These are phyloP conservation scores for Globisporangium nodosum DNA, from an alignment of 352 stramenopile genomes.

Conservation along the genomic window DNA sequence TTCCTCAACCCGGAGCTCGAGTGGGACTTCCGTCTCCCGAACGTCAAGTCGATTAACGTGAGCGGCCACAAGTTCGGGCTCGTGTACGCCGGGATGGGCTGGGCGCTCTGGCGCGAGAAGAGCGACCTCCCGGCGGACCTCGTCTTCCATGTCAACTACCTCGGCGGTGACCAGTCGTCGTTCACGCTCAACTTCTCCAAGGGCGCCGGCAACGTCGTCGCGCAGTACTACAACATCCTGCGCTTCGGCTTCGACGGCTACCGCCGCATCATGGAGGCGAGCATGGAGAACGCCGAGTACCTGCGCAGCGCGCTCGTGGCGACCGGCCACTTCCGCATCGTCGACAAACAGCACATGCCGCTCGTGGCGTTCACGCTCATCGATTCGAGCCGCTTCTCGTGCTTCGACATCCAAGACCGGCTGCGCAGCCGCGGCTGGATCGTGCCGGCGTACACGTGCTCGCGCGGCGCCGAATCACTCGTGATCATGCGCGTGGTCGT, in stretches of 20 bases:
- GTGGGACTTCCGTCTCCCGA: constrained; percentile 89
- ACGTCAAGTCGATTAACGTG: constrained; percentile 92
- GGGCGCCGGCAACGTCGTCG: constrained; percentile 84
- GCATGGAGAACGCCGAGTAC: constrained; percentile 82
- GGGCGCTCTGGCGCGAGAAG: constrained; percentile 86
- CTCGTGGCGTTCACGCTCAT: constrained; percentile 85
- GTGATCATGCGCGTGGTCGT: constrained; percentile 89
- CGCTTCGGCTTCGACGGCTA: constrained; percentile 90
- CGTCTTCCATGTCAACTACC: constrained; percentile 91
- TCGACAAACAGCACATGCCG: constrained; percentile 90
- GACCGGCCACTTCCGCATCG: constrained; percentile 84
- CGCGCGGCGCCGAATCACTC: constrained; percentile 70
- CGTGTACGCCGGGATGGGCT: constrained; percentile 91
- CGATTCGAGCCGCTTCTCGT: constrained; percentile 73
- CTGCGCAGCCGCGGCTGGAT: constrained; percentile 86
- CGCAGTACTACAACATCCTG: constrained; percentile 93
- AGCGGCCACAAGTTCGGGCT: constrained; percentile 94
- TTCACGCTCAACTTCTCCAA: constrained; percentile 94
- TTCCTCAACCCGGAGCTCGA: constrained; percentile 86
- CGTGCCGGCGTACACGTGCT: constrained; percentile 88
- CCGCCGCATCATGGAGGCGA: constrained; percentile 84
- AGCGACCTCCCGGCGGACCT: constrained; percentile 81
- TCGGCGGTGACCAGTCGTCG: constrained; percentile 87
- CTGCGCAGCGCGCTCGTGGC: constrained; percentile 65
- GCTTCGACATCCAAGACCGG: constrained; percentile 90